Percentiles rank a stretch among this genome's conserved stretches.
phyloP scores from a whole-genome alignment of 148 eudicot species.

The Beta vulgaris region DNA sequence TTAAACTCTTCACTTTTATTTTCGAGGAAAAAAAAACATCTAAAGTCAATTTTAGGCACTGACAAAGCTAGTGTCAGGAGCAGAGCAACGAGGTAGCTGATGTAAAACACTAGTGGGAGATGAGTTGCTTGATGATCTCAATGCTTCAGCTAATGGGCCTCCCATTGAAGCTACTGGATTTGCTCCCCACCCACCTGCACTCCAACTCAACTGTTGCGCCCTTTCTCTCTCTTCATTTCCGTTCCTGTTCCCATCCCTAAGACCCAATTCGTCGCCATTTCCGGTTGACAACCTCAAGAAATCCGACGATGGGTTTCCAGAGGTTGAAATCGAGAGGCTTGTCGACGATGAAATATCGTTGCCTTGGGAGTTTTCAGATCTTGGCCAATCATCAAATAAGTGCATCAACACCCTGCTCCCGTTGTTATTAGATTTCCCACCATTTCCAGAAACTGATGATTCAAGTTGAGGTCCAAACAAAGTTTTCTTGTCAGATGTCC shows the following conservation, averaged over 20 bases:
- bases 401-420: conserved; percentile 42
- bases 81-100: conserved; percentile 39
- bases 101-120: conserved; percentile 76
- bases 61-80: conserved; percentile 52
- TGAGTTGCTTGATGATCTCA: conserved; percentile 62
- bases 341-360: conserved; percentile 33
- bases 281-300: conserved; percentile 72
- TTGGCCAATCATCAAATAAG: conserved; percentile 83
- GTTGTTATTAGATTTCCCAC: conserved; percentile 28
- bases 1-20: conserved; percentile 6
- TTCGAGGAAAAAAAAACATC: not conserved
- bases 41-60: conserved; percentile 36
- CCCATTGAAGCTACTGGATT: conserved; percentile 54
- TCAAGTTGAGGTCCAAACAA: conserved; percentile 35
- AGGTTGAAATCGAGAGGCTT: conserved; percentile 55
- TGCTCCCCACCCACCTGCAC: conserved; percentile 35
- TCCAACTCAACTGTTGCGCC: conserved; percentile 35
- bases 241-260: conserved; percentile 13
- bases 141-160: conserved; percentile 76
- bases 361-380: conserved; percentile 24
- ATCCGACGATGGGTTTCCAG: conserved; percentile 46
- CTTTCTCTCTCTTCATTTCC: conserved; percentile 28
- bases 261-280: conserved; percentile 23
- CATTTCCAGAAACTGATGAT: conserved; percentile 18
- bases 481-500: conserved; percentile 39